These are phyloP conservation scores for Trametes sanguinea DNA, from an alignment of 768 basidiomycete species.

Conservation along the genomic window DNA sequence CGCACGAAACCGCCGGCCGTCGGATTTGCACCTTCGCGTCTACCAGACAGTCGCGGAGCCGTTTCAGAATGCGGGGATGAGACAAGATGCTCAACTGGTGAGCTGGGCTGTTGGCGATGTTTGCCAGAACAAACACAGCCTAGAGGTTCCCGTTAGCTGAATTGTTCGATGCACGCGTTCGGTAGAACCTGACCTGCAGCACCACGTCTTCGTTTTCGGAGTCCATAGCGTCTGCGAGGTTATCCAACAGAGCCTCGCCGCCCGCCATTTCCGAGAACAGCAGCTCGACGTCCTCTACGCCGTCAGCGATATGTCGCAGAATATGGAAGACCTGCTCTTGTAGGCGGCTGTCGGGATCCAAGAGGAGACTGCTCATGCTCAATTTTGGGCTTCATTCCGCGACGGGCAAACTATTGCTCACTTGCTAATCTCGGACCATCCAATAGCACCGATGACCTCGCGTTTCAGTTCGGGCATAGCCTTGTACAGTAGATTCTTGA, in stretches of 20 bases:
- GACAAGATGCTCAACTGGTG: constrained; percentile 54
- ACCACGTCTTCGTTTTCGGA: constrained; percentile 55
- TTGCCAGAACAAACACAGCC: constrained; percentile 65
- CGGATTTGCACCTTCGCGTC: constrained; percentile 60
- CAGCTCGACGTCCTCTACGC: constrained; percentile 63
- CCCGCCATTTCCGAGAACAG: constrained; percentile 55
- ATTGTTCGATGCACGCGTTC: neutral
- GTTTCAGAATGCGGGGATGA: constrained; percentile 51
- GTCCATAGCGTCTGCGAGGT: constrained; percentile 50
- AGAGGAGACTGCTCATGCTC: constrained; percentile 46
- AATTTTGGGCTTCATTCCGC: neutral
- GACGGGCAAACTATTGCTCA: constrained; percentile 35
- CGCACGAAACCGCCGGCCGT: constrained; percentile 59
- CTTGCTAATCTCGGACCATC: constrained; percentile 63
- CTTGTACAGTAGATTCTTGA: constrained; percentile 81
- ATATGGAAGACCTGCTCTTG: constrained; percentile 75
- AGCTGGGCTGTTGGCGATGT: constrained; percentile 62
- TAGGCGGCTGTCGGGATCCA: constrained; percentile 53
- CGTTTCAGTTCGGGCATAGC: constrained; percentile 60
- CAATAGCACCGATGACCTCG: constrained; percentile 65
- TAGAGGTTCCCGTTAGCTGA: constrained; percentile 19
- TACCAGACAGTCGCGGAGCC: constrained; percentile 59
- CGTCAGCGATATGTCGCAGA: constrained; percentile 65
- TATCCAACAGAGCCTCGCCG: constrained; percentile 45
- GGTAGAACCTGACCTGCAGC: constrained; percentile 43